Conservation (phyloP, 2,329 filamentous ascomycete species). For the Parastagonospora nodorum region DNA sequence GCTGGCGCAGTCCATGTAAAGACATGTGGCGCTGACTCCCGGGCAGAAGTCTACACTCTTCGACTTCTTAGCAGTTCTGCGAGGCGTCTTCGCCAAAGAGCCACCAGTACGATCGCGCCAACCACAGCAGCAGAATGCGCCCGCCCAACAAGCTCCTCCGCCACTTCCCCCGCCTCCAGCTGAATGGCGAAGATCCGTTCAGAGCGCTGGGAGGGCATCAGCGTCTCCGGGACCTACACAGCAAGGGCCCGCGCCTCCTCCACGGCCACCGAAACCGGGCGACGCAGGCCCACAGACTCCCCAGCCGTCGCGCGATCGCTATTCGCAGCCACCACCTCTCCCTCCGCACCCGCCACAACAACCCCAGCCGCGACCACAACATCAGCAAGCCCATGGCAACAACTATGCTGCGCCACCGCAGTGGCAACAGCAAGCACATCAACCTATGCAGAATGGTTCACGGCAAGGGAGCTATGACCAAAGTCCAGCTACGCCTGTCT, state of each 20-base stretch:
- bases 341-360: slow-evolving; percentile 41
- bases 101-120: slow-evolving; percentile 82
- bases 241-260: slow-evolving; percentile 48
- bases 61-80: slow-evolving; percentile 81
- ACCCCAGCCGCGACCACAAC: slow-evolving; percentile 19
- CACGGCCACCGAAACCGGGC: slow-evolving; percentile 53
- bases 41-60: slow-evolving; percentile 78
- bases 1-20: neutral
- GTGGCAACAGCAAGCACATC: slow-evolving; percentile 20
- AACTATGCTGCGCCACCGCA: slow-evolving; percentile 24
- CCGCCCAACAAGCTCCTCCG: slow-evolving; percentile 38
- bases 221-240: slow-evolving; percentile 39
- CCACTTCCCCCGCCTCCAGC: slow-evolving; percentile 72
- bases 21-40: slow-evolving; percentile 9
- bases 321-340: slow-evolving; percentile 39
- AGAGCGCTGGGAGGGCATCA: slow-evolving; percentile 38
- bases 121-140: slow-evolving; percentile 48
- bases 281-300: slow-evolving; percentile 31
- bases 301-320: slow-evolving; percentile 31
- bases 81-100: slow-evolving; percentile 91
- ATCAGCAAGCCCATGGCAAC: slow-evolving; percentile 24
- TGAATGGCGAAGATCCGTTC: slow-evolving; percentile 51
- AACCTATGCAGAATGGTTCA: slow-evolving; percentile 19
- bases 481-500: slow-evolving; percentile 30
- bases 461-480: slow-evolving; percentile 30